These are phyloP conservation scores for Raddia distichophylla DNA, from an alignment of 176 grass and related monocot species.

Conservation along the genomic window DNA sequence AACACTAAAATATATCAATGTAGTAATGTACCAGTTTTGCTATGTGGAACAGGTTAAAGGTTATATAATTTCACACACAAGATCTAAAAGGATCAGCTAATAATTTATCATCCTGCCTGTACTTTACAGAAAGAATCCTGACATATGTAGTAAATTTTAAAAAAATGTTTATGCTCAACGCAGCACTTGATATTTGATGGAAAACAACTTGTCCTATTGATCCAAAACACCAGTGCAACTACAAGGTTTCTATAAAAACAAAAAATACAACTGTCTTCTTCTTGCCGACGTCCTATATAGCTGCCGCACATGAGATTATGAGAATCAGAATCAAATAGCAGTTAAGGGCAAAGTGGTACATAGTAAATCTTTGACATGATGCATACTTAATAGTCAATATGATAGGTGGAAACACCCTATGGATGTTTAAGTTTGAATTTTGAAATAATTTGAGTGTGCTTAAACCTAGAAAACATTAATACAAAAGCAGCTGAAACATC, in stretches of 20 bases:
- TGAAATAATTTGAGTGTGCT: constrained; percentile 5
- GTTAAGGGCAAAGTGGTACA: neutral
- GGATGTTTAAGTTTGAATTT: constrained; percentile 1
- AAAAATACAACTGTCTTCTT: neutral
- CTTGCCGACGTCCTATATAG: neutral
- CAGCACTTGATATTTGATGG: neutral
- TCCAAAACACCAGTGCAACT: neutral
- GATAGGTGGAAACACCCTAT: neutral
- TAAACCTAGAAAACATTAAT: constrained; percentile 4
- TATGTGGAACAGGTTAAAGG: neutral
- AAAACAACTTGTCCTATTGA: neutral
- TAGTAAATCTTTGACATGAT: neutral
- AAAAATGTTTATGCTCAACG: neutral
- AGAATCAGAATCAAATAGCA: neutral
- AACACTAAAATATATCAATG: neutral
- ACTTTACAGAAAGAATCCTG: neutral
- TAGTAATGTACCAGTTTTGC: too few relatives aligned
- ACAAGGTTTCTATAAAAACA: neutral
- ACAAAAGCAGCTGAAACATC: constrained; percentile 9
- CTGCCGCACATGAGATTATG: neutral
- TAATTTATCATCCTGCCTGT: neutral
- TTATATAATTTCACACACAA: neutral
- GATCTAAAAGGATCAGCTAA: neutral
- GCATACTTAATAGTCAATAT: neutral
- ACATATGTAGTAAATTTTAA: neutral